phyloP scores from a whole-genome alignment of 140 eudicot genomes.

The Senecio squalidus region DNA sequence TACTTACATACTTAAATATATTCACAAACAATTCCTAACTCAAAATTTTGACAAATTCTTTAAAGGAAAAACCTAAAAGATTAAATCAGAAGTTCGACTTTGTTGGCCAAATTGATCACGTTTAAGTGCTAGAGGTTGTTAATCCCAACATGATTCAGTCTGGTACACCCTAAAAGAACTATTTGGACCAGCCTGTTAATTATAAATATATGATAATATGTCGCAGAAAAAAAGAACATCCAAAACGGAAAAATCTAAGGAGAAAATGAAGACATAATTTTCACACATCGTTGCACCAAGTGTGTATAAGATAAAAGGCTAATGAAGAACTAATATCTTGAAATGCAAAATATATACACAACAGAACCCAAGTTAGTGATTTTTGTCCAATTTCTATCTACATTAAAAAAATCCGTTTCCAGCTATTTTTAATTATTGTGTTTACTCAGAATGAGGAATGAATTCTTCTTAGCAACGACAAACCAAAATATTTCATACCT shows the following conservation, averaged over 20 bases:
- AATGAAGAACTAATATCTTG: neutral
- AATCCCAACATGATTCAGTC: neutral
- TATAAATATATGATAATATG: neutral
- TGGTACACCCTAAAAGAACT: neutral
- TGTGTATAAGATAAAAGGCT: neutral
- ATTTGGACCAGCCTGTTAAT: neutral
- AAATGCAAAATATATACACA: neutral
- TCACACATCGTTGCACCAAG: neutral
- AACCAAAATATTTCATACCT: constrained; percentile 6
- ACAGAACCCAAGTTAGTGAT: neutral
- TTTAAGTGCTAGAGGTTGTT: constrained; percentile 2
- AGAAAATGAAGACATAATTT: neutral
- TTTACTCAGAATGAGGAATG: too few species aligned
- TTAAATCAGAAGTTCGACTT: neutral
- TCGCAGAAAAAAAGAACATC: neutral
- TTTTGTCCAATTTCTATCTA: neutral
- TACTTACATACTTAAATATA: neutral
- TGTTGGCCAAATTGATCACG: neutral
- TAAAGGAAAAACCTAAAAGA: constrained; percentile 1
- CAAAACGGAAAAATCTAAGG: neutral
- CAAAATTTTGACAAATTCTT: neutral
- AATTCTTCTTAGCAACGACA: constrained; percentile 2
- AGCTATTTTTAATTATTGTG: too few species aligned
- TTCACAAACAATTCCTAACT: neutral
- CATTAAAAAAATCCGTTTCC: neutral